Evolutionary conservation across 306 rosid genomes (phyloP).

Genomic region (Glycine latifolia): DNA sequence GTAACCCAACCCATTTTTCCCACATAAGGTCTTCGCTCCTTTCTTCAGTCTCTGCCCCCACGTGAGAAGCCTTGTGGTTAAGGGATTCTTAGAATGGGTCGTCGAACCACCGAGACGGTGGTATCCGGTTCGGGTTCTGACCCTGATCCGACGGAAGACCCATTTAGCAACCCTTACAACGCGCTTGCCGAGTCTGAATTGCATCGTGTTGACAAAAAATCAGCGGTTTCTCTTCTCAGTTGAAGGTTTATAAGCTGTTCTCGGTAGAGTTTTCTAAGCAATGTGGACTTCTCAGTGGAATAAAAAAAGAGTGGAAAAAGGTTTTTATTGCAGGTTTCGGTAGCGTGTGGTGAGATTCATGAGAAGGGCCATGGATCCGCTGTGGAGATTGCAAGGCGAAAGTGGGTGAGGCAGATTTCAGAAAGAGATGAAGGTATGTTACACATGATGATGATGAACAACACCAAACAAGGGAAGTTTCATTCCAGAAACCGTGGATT

Average conservation of each 20-base stretch:
- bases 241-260: not conserved
- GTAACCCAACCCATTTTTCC: conserved; percentile 55
- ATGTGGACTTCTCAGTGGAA: not conserved
- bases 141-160: conserved; percentile 47
- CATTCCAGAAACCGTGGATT: conserved; percentile 14
- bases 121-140: conserved; percentile 45
- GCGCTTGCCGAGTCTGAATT: conserved; percentile 74
- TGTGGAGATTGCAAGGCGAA: conserved; percentile 69
- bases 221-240: too few relatives aligned
- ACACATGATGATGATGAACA: conserved; percentile 46
- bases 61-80: conserved; percentile 55
- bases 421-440: conserved; percentile 73
- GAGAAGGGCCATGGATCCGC: conserved; percentile 86
- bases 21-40: conserved; percentile 63
- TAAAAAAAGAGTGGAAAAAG: not conserved
- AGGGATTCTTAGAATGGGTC: conserved; percentile 39
- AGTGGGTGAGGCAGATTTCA: conserved; percentile 66
- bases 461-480: not conserved
- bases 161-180: conserved; percentile 58
- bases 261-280: not conserved
- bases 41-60: conserved; percentile 68
- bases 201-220: conserved; percentile 17
- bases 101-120: conserved; percentile 17
- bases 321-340: not conserved
- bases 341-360: conserved; percentile 24